These are phyloP conservation scores for Diaporthe capsici DNA, from an alignment of 2,329 filamentous ascomycete species.

Conservation along the genomic window DNA sequence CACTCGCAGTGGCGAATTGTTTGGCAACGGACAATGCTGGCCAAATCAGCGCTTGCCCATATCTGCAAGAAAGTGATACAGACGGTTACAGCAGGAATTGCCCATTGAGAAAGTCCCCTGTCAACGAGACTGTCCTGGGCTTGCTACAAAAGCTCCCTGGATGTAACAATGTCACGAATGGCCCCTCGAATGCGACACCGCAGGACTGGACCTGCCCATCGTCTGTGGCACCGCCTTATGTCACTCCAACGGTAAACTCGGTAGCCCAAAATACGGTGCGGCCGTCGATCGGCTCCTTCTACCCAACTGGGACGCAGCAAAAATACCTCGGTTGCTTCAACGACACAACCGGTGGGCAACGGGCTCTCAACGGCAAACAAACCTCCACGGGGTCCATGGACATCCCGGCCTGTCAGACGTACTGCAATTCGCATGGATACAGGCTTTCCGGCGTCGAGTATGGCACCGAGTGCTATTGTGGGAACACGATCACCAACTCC, in stretches of 20 bases:
- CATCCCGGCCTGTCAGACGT: neutral
- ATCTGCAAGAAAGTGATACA: conserved; percentile 51
- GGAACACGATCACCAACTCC: neutral
- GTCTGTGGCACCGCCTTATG: conserved; percentile 9
- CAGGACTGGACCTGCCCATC: neutral
- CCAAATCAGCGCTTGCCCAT: conserved; percentile 51
- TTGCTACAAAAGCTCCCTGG: conserved; percentile 5
- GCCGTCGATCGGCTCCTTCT: conserved; percentile 50
- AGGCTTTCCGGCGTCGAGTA: conserved; percentile 14
- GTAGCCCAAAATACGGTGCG: conserved; percentile 6
- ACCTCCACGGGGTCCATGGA: neutral
- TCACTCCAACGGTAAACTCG: conserved; percentile 6
- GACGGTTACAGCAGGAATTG: conserved; percentile 53
- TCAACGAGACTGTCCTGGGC: conserved; percentile 13
- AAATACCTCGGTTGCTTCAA: conserved; percentile 48
- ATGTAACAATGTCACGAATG: neutral
- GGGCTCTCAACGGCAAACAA: conserved; percentile 37
- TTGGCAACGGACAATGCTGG: conserved; percentile 49
- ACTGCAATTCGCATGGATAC: conserved; percentile 10
- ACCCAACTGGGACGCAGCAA: conserved; percentile 59
- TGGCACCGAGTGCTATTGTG: conserved; percentile 1
- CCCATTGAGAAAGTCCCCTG: conserved; percentile 55
- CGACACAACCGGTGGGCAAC: conserved; percentile 36
- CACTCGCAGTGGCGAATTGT: conserved; percentile 51
- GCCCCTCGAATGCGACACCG: conserved; percentile 10